phyloP scores from a whole-genome alignment of 179 eudicot species.

The Beta macrorhiza region DNA sequence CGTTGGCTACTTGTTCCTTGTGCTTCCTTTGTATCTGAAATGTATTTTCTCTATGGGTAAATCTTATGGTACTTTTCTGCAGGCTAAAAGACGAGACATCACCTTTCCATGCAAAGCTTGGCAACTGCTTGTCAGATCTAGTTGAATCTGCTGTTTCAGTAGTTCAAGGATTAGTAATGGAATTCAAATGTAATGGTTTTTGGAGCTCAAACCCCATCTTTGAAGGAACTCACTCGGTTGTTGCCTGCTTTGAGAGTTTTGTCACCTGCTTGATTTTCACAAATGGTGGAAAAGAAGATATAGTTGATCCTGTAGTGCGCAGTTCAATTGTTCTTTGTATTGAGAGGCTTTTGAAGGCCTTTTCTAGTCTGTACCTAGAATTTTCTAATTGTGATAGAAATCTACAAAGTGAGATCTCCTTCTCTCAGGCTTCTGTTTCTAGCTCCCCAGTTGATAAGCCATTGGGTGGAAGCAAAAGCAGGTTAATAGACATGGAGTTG shows the following conservation, averaged over 20 bases:
- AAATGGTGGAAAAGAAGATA: slow-evolving; percentile 35
- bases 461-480: slow-evolving; percentile 35
- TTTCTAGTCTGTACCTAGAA: slow-evolving; percentile 55
- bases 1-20: background rate
- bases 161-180: slow-evolving; percentile 47
- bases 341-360: slow-evolving; percentile 62
- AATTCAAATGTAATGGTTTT: slow-evolving; percentile 38
- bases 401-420: slow-evolving; percentile 36
- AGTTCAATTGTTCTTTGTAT: slow-evolving; percentile 44
- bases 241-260: slow-evolving; percentile 58
- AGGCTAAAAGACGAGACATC: slow-evolving; percentile 55
- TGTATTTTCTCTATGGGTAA: background rate
- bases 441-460: slow-evolving; percentile 34
- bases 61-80: slow-evolving; percentile 29
- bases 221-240: slow-evolving; percentile 44
- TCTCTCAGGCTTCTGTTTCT: slow-evolving; percentile 37
- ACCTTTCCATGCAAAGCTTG: slow-evolving; percentile 45
- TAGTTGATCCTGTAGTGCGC: slow-evolving; percentile 33
- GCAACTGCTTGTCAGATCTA: slow-evolving; percentile 53
- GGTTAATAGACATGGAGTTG: slow-evolving; percentile 74
- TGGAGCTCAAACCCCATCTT: slow-evolving; percentile 43
- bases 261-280: slow-evolving; percentile 56
- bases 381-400: slow-evolving; percentile 36
- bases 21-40: background rate
- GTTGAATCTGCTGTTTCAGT: slow-evolving; percentile 56